Percentiles rank a stretch among this genome's conserved stretches.
phyloP scores from a whole-genome alignment of 345 rosid species.

The Sonneratia caseolaris region DNA sequence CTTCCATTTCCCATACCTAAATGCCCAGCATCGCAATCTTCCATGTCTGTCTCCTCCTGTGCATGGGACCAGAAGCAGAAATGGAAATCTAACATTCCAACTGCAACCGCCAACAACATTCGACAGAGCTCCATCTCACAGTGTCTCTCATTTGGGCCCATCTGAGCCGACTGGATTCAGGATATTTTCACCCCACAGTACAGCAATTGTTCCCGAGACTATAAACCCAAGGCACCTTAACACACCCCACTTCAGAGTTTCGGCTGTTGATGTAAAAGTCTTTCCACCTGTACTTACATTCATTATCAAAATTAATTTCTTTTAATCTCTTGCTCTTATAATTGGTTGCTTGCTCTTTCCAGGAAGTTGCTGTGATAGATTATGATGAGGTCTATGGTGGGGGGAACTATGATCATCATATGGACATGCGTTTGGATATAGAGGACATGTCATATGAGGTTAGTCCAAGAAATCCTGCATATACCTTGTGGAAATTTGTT shows the following conservation, averaged over 20 bases:
- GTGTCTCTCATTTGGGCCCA: conserved; percentile 38
- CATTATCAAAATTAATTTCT: background rate
- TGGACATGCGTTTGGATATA: conserved; percentile 89
- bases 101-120: conserved; percentile 43
- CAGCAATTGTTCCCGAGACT: conserved; percentile 25
- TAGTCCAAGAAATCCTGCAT: conserved; percentile 5
- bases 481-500: background rate
- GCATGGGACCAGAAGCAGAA: conserved; percentile 57
- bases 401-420: conserved; percentile 54
- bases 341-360: conserved; percentile 4
- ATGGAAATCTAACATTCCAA: conserved; percentile 30
- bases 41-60: conserved; percentile 29
- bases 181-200: conserved; percentile 32
- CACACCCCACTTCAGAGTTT: conserved; percentile 46
- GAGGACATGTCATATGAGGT: conserved; percentile 94
- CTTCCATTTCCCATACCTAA: conserved; percentile 29
- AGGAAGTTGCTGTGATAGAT: conserved; percentile 67
- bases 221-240: conserved; percentile 31
- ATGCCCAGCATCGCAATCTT: conserved; percentile 27
- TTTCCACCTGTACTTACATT: background rate
- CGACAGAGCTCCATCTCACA: conserved; percentile 34
- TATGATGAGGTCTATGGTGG: conserved; percentile 40
- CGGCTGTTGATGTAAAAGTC: conserved; percentile 46
- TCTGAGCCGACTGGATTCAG: conserved; percentile 38
- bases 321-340: conserved; percentile 3